Evolutionary conservation across 2,329 filamentous ascomycete genomes (phyloP), one percentile per base, ranked within the genome.

Genomic region (Botrytis sinoallii): DNA sequence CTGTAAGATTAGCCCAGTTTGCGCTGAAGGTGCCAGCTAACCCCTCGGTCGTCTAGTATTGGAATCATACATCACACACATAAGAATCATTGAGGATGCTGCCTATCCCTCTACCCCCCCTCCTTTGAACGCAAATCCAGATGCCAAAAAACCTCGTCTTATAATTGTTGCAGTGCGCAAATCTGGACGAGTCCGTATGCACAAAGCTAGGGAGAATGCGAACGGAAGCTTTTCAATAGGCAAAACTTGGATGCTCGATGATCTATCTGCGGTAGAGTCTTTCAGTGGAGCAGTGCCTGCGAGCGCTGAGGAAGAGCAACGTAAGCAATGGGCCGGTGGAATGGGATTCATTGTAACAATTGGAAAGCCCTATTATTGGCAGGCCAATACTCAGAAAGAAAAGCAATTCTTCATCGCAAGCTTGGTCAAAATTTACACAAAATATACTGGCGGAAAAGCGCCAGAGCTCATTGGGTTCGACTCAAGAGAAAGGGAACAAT

Each of bases 361-460:
- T 42, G 92, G 92, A 40, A 99, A 99, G 82, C 93, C 94, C 0
- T 99, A 99, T 83, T 99, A 96, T 82, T 99, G 96, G 96, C 90
- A 97, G 82, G 94, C 96, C 48, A 91, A 94, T 77, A 96, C 93
- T 0, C 88, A 93, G 71, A 98, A 98, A 84, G 96, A 99, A 84
- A 98, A 98, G 86, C 95, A 97, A 81, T 98, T 98, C 84, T 99
- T 99, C 83, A 96, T 99, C 79, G 94, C 93, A 48, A 98, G 95
- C 82, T 84, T 98, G 78, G 90, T 98, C 80, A 99, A 98, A 83
- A 98, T 99, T 77, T 99, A 93, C 82, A 91, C 91, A 79, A 99
- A 98, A 83, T 99, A 98, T 81, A 98, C 96, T 0, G 93, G 93
- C 42, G 95, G 95, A 20, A 92, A 91, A 79, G 46, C 90, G 46